Evolutionary conservation across 208 protist genomes (phyloP).

Genomic region (Acanthamoeba triangularis): DNA sequence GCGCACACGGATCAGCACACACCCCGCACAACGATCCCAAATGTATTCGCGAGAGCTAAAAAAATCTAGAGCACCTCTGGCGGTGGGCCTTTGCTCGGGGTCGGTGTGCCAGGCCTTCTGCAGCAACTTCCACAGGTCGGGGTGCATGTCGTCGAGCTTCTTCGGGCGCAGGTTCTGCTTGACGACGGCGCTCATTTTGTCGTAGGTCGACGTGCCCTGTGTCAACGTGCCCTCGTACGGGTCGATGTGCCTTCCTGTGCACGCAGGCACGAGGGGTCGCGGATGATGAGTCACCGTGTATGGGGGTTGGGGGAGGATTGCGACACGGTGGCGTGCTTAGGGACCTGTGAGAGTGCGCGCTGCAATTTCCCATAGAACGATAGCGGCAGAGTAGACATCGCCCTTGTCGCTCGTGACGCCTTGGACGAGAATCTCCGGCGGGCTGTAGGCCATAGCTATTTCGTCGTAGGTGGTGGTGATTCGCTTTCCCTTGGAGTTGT

Average conservation of each 20-base stretch:
- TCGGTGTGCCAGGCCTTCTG: neutral
- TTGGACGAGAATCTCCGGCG: constrained; percentile 12
- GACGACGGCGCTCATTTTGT: neutral
- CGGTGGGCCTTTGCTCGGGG: neutral
- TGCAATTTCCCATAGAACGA: constrained; percentile 11
- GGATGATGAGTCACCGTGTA: neutral
- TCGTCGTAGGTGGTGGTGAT: constrained; percentile 12
- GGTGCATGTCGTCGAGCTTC: constrained; percentile 41
- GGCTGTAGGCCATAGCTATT: constrained; percentile 18
- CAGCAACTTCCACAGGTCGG: neutral
- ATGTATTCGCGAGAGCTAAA: neutral
- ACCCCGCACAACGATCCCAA: no score
- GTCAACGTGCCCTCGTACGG: neutral
- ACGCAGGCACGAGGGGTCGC: no score
- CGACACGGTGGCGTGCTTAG: neutral
- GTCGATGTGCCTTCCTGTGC: neutral
- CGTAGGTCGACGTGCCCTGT: neutral
- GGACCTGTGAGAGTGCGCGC: constrained; percentile 10
- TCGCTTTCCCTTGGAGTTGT: constrained; percentile 18
- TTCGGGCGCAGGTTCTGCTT: neutral
- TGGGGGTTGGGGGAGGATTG: neutral
- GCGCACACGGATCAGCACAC: no score
- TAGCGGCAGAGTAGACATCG: constrained; percentile 34
- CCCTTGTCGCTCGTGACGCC: constrained; percentile 6
- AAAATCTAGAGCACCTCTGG: constrained; percentile 26